These are phyloP conservation scores for Arabidopsis suecica DNA, from an alignment of 345 rosid species.

Conservation along the genomic window DNA sequence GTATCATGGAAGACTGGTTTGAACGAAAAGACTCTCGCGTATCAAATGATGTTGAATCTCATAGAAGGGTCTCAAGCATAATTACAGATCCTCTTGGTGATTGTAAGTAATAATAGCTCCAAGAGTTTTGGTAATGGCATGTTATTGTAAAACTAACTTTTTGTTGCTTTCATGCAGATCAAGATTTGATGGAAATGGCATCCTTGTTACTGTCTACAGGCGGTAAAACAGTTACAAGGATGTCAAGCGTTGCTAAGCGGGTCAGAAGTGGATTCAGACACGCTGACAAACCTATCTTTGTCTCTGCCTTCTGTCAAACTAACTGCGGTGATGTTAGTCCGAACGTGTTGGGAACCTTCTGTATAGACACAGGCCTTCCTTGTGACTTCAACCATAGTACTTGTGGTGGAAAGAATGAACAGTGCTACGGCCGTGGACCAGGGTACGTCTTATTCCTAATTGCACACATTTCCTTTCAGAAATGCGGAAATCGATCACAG, in stretches of 20 bases:
- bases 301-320: conserved; percentile 90
- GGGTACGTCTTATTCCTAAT: conserved; percentile 55
- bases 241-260: conserved; percentile 62
- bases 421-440: conserved; percentile 90
- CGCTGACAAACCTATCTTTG: conserved; percentile 74
- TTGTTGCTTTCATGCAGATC: conserved; percentile 51
- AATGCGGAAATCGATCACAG: not conserved
- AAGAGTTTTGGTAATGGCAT: not conserved
- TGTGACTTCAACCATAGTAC: conserved; percentile 98
- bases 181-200: conserved; percentile 80
- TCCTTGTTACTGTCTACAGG: conserved; percentile 57
- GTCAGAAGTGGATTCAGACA: conserved; percentile 73
- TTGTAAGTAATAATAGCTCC: not conserved
- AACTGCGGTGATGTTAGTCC: conserved; percentile 98
- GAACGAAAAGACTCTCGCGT: conserved; percentile 44
- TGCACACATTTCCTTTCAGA: not conserved
- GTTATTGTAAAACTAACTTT: conserved; percentile 7
- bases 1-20: conserved; percentile 95
- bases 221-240: conserved; percentile 44
- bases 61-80: conserved; percentile 66
- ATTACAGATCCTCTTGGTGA: conserved; percentile 30
- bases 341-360: conserved; percentile 86
- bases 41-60: conserved; percentile 32
- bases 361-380: conserved; percentile 77
- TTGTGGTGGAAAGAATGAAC: conserved; percentile 86